phyloP scores from a whole-genome alignment of 257 asterid genomes.

The Ligustrum vulgare region DNA sequence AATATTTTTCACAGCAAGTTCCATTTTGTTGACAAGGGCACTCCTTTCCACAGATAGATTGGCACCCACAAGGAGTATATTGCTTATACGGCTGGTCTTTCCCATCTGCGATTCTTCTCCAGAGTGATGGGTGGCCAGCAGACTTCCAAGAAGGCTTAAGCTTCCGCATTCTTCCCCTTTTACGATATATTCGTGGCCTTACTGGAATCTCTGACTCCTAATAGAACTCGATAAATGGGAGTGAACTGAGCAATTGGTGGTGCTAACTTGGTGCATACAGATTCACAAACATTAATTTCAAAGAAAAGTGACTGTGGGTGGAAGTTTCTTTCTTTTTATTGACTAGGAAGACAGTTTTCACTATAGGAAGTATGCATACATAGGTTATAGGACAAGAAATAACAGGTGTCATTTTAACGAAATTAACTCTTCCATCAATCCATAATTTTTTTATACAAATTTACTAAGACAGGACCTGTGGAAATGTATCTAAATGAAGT shows the following conservation, averaged over 20 bases:
- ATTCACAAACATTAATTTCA: neutral
- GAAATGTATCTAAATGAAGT: neutral
- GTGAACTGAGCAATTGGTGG: neutral
- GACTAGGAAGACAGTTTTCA: conserved; percentile 7
- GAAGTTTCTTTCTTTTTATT: neutral
- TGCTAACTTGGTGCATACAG: neutral
- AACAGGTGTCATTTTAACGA: no score
- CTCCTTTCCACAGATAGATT: conserved; percentile 78
- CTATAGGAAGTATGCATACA: neutral
- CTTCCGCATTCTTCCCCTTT: conserved; percentile 86
- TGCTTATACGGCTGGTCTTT: conserved; percentile 72
- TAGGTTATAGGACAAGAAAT: no score
- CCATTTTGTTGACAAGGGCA: conserved; percentile 84
- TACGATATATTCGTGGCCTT: conserved; percentile 80
- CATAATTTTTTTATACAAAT: no score
- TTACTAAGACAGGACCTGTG: neutral
- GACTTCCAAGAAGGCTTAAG: conserved; percentile 92
- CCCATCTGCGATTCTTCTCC: conserved; percentile 93
- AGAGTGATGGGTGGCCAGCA: conserved; percentile 93
- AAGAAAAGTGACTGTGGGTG: neutral
- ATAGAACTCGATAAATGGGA: conserved; percentile 9
- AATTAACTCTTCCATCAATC: no score
- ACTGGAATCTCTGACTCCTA: conserved; percentile 60
- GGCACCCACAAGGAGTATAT: conserved; percentile 78
- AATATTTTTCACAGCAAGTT: conserved; percentile 79